phyloP scores from a whole-genome alignment of 2,329 filamentous ascomycete species.

The Malbranchea zuffiana region DNA sequence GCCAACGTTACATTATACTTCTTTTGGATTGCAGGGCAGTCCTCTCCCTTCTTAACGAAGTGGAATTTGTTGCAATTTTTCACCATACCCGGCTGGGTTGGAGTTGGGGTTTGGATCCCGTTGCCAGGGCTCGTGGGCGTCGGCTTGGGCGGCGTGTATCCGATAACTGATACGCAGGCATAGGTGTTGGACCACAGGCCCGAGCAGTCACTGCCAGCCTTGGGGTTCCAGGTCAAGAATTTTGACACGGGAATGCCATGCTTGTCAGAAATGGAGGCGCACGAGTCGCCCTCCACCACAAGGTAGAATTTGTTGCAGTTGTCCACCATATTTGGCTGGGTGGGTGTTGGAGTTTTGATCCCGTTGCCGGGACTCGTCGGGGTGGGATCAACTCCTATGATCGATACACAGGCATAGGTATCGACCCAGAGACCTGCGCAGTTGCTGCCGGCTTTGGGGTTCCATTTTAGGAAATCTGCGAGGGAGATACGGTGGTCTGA shows the following conservation, averaged over 20 bases:
- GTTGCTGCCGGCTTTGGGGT: constrained; percentile 15
- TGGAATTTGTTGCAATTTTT: constrained; percentile 19
- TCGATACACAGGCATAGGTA: constrained; percentile 3
- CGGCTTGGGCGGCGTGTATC: constrained; percentile 1
- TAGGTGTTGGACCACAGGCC: constrained; percentile 6
- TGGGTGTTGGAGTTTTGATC: constrained; percentile 2
- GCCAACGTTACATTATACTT: constrained; percentile 12
- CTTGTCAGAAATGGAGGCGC: background rate
- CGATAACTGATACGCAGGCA: constrained; percentile 6
- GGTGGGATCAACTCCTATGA: too few species aligned
- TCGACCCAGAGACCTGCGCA: constrained; percentile 12
- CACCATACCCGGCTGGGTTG: constrained; percentile 15
- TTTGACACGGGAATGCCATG: constrained; percentile 4
- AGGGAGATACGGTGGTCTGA: constrained; percentile 13
- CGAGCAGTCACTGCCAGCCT: background rate
- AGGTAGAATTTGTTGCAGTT: constrained; percentile 4
- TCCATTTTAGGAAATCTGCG: constrained; percentile 17
- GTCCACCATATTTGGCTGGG: constrained; percentile 5
- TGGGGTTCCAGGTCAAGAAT: constrained; percentile 6
- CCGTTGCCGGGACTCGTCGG: too few species aligned
- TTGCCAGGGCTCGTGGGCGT: constrained; percentile 4
- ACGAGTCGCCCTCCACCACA: constrained; percentile 5
- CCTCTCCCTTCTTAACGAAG: constrained; percentile 16
- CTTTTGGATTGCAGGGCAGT: constrained; percentile 16
- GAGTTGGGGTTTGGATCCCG: constrained; percentile 8